A percentile compares a stretch with the other conserved stretches of the same genome.
Evolutionary conservation across 495 filamentous ascomycete genomes (phyloP).

Genomic region (Penicillium roqueforti): DNA sequence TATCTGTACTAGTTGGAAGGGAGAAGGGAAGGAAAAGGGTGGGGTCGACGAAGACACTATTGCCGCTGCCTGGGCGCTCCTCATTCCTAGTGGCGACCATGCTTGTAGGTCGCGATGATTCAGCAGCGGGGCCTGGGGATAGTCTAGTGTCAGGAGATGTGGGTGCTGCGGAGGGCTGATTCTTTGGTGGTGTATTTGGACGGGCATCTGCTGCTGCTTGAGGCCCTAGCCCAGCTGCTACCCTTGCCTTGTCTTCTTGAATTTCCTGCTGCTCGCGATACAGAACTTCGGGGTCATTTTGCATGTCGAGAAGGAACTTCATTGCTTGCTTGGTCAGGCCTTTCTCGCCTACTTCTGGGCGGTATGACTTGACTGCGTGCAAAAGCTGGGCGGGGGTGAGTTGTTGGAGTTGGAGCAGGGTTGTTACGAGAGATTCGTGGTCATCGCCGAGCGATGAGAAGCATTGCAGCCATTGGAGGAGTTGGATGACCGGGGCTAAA

Average conservation of each 20-base stretch:
- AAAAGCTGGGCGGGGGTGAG: slow-evolving; percentile 86
- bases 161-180: slow-evolving; percentile 31
- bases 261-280: slow-evolving; percentile 36
- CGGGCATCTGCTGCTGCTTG: slow-evolving; percentile 30
- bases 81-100: slow-evolving; percentile 21
- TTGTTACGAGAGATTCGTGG: slow-evolving; percentile 79
- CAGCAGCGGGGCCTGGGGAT: slow-evolving; percentile 27
- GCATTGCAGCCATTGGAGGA: slow-evolving; percentile 96
- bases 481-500: slow-evolving; percentile 84
- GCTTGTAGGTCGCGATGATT: slow-evolving; percentile 24
- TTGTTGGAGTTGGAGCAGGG: slow-evolving; percentile 79
- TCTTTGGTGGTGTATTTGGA: slow-evolving; percentile 42
- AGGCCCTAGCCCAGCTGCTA: slow-evolving; percentile 17
- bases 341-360: slow-evolving; percentile 93
- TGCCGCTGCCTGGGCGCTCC: slow-evolving; percentile 41
- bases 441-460: slow-evolving; percentile 96
- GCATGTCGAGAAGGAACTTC: slow-evolving; percentile 79
- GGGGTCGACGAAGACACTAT: slow-evolving; percentile 70
- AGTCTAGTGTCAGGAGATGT: slow-evolving; percentile 20
- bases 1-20: slow-evolving; percentile 92
- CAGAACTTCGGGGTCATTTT: slow-evolving; percentile 55
- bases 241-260: slow-evolving; percentile 29
- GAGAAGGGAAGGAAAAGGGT: slow-evolving; percentile 91
- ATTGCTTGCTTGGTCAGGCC: slow-evolving; percentile 77
- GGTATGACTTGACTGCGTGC: slow-evolving; percentile 87